phyloP scores from a whole-genome alignment of 345 rosid genomes.

The Euphorbia tirucalli region DNA sequence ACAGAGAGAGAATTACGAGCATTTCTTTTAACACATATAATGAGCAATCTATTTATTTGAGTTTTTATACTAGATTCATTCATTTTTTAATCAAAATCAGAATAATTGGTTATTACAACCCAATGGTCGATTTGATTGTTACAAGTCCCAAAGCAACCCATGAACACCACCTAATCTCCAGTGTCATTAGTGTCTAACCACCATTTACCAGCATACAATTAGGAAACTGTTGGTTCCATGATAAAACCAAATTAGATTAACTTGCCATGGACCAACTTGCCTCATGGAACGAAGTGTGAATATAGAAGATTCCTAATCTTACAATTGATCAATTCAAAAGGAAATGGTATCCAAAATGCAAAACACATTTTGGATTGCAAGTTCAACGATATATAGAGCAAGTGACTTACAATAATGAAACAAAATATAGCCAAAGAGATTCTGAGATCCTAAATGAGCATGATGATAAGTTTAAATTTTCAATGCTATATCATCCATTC shows the following conservation, averaged over 20 bases:
- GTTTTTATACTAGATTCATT: neutral
- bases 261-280: neutral
- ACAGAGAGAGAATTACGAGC: no score
- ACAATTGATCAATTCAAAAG: neutral
- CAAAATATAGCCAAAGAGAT: neutral
- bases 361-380: neutral
- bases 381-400: neutral
- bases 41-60: neutral
- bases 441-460: neutral
- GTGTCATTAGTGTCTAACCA: neutral
- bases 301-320: neutral
- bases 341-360: neutral
- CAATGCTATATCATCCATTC: neutral
- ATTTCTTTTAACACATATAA: neutral
- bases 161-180: no score
- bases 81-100: no score
- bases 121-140: neutral
- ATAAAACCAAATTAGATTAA: neutral
- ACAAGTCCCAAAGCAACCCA: no score
- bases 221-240: neutral
- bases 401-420: neutral
- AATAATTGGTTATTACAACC: neutral
- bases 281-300: neutral
- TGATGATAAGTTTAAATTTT: neutral
- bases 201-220: neutral